Conservation (phyloP, 2,329 filamentous ascomycete genomes). For the Eurotiales sp. region DNA sequence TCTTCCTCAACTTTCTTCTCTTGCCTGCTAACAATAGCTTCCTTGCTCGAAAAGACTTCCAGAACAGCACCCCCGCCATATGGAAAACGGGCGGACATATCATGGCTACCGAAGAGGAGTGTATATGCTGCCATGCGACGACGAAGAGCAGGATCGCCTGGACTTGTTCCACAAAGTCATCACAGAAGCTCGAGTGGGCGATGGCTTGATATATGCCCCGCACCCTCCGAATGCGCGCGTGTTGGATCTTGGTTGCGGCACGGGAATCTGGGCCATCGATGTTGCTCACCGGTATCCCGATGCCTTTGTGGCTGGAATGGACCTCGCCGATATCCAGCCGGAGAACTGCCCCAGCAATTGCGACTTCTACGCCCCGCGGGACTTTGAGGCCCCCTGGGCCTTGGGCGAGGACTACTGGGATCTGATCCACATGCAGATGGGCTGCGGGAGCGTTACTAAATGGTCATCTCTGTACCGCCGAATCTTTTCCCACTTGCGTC, state of each 20-base stretch:
- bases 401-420: constrained; percentile 69
- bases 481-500: constrained; percentile 69
- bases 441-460: constrained; percentile 70
- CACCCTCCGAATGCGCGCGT: constrained; percentile 46
- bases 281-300: constrained; percentile 66
- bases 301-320: constrained; percentile 59
- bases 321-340: constrained; percentile 61
- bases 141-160: constrained; percentile 71
- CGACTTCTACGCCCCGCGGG: constrained; percentile 63
- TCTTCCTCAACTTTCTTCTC: not conserved
- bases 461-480: constrained; percentile 74
- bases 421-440: constrained; percentile 76
- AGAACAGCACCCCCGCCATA: constrained; percentile 42
- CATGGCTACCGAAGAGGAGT: constrained; percentile 64
- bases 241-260: constrained; percentile 73
- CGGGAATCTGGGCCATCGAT: constrained; percentile 87
- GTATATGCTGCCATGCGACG: constrained; percentile 75
- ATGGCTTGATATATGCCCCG: constrained; percentile 41
- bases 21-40: constrained; percentile 3
- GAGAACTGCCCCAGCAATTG: constrained; percentile 67
- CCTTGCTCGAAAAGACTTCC: constrained; percentile 24
- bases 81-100: constrained; percentile 68
- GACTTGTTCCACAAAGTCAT: constrained; percentile 81
- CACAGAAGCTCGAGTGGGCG: constrained; percentile 55
- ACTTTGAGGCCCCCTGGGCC: constrained; percentile 75